Evolutionary conservation across 1,284 basidiomycete species (phyloP).

Genomic region (Apiotrichum brassicae): DNA sequence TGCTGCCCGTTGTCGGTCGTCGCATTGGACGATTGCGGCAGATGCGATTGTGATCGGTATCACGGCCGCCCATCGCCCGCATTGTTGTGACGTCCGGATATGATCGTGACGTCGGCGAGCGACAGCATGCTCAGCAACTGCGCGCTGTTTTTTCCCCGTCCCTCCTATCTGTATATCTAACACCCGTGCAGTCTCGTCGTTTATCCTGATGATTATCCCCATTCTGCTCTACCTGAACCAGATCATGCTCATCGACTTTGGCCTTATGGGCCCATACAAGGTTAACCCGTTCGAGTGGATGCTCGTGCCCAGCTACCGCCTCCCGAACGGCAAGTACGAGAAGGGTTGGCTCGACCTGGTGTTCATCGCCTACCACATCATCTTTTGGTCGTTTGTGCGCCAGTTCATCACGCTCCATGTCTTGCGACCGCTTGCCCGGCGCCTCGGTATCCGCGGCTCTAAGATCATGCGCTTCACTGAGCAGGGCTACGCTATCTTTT

Average conservation of each 20-base stretch:
- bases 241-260: slow-evolving; percentile 49
- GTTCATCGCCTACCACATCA: slow-evolving; percentile 79
- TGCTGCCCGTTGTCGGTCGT: not conserved
- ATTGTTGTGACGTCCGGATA: no score
- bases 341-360: slow-evolving; percentile 73
- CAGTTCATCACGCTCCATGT: slow-evolving; percentile 68
- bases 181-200: slow-evolving; percentile 55
- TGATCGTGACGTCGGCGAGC: not conserved
- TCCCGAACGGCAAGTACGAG: slow-evolving; percentile 58
- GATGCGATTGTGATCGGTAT: no score
- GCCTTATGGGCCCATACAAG: slow-evolving; percentile 46
- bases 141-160: no score
- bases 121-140: not conserved
- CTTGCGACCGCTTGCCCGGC: slow-evolving; percentile 63
- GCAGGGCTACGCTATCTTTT: slow-evolving; percentile 79
- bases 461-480: slow-evolving; percentile 83
- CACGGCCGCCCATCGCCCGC: no score
- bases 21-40: not conserved
- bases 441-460: slow-evolving; percentile 58
- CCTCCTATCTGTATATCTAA: not conserved
- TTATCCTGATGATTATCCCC: slow-evolving; percentile 68
- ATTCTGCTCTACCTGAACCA: slow-evolving; percentile 68
- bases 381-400: slow-evolving; percentile 87
- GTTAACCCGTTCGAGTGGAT: slow-evolving; percentile 71
- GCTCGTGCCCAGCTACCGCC: slow-evolving; percentile 67